phyloP scores from a whole-genome alignment of 163 green algal species.

The Scenedesmus sp. region DNA sequence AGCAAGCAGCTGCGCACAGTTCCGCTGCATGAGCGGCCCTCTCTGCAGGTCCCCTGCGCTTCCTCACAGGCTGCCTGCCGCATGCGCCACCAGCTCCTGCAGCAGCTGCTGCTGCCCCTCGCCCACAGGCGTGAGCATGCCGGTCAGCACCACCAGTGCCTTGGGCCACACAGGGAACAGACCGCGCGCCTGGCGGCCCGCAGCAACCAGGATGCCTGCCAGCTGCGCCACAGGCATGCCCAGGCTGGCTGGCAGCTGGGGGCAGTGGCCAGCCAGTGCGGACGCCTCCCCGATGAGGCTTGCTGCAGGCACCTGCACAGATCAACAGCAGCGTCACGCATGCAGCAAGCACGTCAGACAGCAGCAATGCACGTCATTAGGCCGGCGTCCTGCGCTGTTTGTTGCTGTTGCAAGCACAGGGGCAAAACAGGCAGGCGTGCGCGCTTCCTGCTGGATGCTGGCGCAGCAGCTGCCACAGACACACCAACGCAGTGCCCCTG shows the following conservation, averaged over 20 bases:
- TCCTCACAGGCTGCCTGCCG: neutral
- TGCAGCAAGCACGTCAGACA: neutral
- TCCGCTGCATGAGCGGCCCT: neutral
- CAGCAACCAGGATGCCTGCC: slow-evolving; percentile 21
- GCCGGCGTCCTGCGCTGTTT: no score
- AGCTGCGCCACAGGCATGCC: slow-evolving; percentile 22
- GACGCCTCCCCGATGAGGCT: slow-evolving; percentile 22
- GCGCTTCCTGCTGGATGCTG: no score
- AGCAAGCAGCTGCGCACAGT: neutral
- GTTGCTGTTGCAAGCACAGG: no score
- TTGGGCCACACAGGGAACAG: slow-evolving; percentile 45
- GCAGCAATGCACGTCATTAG: neutral
- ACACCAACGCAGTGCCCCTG: no score
- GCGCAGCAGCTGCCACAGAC: no score
- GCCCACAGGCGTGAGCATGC: neutral
- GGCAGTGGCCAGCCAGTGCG: neutral
- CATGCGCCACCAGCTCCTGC: slow-evolving; percentile 24
- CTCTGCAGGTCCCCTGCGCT: no score
- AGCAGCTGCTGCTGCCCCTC: slow-evolving; percentile 12
- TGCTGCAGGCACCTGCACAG: neutral
- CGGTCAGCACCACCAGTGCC: slow-evolving; percentile 42
- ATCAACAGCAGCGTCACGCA: no score
- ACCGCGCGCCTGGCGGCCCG: slow-evolving; percentile 9
- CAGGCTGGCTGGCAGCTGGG: neutral
- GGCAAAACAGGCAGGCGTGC: no score